Conservation (phyloP, 2,329 filamentous ascomycete species). For the Beauveria sp. region DNA sequence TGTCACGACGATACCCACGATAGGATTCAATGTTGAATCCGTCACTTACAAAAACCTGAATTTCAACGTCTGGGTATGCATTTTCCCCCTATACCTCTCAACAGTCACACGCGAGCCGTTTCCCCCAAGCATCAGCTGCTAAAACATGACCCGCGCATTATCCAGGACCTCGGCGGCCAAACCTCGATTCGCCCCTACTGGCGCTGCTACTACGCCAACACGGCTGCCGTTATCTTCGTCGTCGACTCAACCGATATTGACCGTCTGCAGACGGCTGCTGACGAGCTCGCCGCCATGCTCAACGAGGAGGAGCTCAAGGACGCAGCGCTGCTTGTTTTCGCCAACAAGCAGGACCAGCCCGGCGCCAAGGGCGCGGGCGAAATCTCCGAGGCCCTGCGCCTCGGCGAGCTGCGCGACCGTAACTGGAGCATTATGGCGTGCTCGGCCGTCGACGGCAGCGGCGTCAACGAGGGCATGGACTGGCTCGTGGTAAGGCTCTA, state of each 20-base stretch:
- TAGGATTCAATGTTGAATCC: constrained; percentile 98
- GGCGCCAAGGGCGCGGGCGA: constrained; percentile 94
- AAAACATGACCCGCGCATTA: not conserved
- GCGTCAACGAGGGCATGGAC: constrained; percentile 96
- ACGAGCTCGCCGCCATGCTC: constrained; percentile 90
- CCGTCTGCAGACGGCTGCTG: constrained; percentile 81
- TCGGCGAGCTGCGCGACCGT: constrained; percentile 86
- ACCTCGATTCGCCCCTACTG: constrained; percentile 98
- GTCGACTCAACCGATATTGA: constrained; percentile 98
- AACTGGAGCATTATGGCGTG: constrained; percentile 99
- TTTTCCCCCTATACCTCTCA: not conserved
- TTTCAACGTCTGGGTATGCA: constrained; percentile 91
- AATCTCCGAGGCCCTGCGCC: constrained; percentile 84
- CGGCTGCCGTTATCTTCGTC: constrained; percentile 95
- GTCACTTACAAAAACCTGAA: constrained; percentile 98
- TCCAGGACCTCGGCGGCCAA: constrained; percentile 84
- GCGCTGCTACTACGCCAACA: constrained; percentile 99
- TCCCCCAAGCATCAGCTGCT: too few relatives aligned
- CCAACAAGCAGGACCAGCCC: constrained; percentile 98
- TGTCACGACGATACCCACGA: constrained; percentile 97
- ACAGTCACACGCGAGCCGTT: constrained; percentile 3
- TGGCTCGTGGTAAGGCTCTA: constrained; percentile 75
- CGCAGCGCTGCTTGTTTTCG: constrained; percentile 86
- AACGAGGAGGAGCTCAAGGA: constrained; percentile 96
- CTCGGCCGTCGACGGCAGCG: constrained; percentile 89